Conservation (phyloP, 306 rosid genomes). For the Rosa persica region DNA sequence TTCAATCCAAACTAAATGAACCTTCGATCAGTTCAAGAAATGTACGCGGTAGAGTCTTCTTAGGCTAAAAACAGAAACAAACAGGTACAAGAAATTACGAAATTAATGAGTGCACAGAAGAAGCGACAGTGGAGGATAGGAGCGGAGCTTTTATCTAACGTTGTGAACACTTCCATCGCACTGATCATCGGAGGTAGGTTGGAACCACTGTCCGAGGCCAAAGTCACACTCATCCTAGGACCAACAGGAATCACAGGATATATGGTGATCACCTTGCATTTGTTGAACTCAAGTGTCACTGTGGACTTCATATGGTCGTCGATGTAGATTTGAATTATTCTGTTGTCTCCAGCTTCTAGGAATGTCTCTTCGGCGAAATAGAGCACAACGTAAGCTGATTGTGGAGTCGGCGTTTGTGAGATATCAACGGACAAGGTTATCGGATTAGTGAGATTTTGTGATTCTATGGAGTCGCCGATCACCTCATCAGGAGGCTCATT, state of each 20-base stretch:
- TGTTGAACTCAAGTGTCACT: neutral
- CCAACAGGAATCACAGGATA: neutral
- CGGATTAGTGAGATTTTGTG: neutral
- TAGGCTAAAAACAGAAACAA: neutral
- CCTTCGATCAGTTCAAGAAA: too few relatives aligned
- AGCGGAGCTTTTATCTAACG: neutral
- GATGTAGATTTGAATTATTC: constrained; percentile 10
- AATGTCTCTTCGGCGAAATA: neutral
- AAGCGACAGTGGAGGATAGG: neutral
- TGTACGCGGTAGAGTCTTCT: too few relatives aligned
- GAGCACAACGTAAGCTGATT: constrained; percentile 10
- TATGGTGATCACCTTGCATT: neutral
- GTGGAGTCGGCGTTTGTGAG: neutral
- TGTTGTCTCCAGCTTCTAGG: neutral
- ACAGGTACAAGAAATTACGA: constrained; percentile 4
- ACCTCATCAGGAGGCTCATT: constrained; percentile 4
- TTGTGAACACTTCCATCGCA: constrained; percentile 17
- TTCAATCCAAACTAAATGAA: too few relatives aligned
- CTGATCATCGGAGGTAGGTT: constrained; percentile 6
- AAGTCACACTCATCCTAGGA: constrained; percentile 8
- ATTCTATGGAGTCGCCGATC: neutral
- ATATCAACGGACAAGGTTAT: constrained; percentile 2
- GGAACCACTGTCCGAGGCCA: neutral
- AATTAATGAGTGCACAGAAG: neutral
- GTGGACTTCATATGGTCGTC: neutral